Conservation (phyloP, 2,329 filamentous ascomycete genomes). For the Shiraia sp. region DNA sequence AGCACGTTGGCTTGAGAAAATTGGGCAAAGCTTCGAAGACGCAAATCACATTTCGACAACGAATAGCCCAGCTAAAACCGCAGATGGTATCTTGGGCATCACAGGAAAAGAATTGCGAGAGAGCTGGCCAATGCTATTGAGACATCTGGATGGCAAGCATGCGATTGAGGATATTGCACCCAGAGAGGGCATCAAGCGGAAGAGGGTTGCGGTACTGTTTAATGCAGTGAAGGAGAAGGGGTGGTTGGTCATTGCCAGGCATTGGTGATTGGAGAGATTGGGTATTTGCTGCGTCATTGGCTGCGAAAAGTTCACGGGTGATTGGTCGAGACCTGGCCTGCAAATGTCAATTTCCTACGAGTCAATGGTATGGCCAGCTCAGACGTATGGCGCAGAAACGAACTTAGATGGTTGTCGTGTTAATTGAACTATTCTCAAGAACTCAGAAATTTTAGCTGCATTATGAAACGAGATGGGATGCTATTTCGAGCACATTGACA, state of each 20-base stretch:
- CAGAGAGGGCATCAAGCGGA: slow-evolving; percentile 84
- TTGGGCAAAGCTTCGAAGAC: slow-evolving; percentile 38
- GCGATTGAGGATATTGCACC: slow-evolving; percentile 85
- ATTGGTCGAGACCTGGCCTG: too few species aligned
- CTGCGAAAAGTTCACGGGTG: too few species aligned
- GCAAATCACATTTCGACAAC: slow-evolving; percentile 41
- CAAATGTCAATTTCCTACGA: too few species aligned
- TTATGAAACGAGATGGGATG: too few species aligned
- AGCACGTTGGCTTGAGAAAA: slow-evolving; percentile 66
- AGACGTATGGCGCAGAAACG: too few species aligned
- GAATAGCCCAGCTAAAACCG: slow-evolving; percentile 28
- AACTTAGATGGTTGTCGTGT: too few species aligned
- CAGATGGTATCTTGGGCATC: slow-evolving; percentile 18
- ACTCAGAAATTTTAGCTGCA: too few species aligned
- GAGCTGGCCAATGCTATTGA: slow-evolving; percentile 74
- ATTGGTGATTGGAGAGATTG: slow-evolving; percentile 34
- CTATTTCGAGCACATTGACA: too few species aligned
- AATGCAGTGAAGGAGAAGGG: slow-evolving; percentile 71
- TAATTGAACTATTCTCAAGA: too few species aligned
- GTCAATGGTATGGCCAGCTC: too few species aligned
- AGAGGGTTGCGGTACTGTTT: slow-evolving; percentile 60
- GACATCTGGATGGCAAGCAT: slow-evolving; percentile 85
- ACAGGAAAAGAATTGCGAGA: slow-evolving; percentile 54
- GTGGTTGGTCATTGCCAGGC: slow-evolving; percentile 52
- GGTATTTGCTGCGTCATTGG: too few species aligned